phyloP scores from a whole-genome alignment of 495 filamentous ascomycete species.

The Friedmanniomyces simplex region DNA sequence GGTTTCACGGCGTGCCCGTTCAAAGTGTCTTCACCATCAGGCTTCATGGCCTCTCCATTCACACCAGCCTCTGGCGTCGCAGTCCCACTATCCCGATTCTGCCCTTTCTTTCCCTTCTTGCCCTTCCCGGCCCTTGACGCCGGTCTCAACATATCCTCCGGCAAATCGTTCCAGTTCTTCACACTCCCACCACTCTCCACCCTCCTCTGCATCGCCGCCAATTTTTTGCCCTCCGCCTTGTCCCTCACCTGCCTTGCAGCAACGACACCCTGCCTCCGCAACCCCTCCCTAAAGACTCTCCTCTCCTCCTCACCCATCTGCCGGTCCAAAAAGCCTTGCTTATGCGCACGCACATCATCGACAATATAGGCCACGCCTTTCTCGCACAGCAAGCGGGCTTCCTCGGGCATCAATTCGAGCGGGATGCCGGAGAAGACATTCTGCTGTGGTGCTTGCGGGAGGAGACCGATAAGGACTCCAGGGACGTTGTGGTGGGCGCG shows the following conservation, averaged over 20 bases:
- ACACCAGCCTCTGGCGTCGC: background rate
- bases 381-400: slow-evolving; percentile 74
- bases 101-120: slow-evolving; percentile 3
- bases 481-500: slow-evolving; percentile 75
- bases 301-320: slow-evolving; percentile 47
- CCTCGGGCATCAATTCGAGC: slow-evolving; percentile 81
- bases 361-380: slow-evolving; percentile 67
- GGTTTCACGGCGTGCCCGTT: background rate
- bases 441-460: slow-evolving; percentile 86
- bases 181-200: background rate
- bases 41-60: background rate
- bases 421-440: slow-evolving; percentile 89
- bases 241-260: slow-evolving; percentile 24
- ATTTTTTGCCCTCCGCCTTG: slow-evolving; percentile 20
- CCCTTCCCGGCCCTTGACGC: background rate
- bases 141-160: slow-evolving; percentile 19
- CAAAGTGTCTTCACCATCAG: background rate
- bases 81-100: slow-evolving; percentile 1
- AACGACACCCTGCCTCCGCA: slow-evolving; percentile 35
- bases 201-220: slow-evolving; percentile 19
- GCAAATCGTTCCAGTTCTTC: slow-evolving; percentile 20
- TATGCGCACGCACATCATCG: slow-evolving; percentile 62
- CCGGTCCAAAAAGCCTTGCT: slow-evolving; percentile 38
- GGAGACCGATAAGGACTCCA: slow-evolving; percentile 73
- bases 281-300: slow-evolving; percentile 22